Percentiles rank a stretch among this genome's conserved stretches.
Evolutionary conservation across 2,329 filamentous ascomycete species (phyloP).

Genomic region (Colletotrichum sublineola): DNA sequence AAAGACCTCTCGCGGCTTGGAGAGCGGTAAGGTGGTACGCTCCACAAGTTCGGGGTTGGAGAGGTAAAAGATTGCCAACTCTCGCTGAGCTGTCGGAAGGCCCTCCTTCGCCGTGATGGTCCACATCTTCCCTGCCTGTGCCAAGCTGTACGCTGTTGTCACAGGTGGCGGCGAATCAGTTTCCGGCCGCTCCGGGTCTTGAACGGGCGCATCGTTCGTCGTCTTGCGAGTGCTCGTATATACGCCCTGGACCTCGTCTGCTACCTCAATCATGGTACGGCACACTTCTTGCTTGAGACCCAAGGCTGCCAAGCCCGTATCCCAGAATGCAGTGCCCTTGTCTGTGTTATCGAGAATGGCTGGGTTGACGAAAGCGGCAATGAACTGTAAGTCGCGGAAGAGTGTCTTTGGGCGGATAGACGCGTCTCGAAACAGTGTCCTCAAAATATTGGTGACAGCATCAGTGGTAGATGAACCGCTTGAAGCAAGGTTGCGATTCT

Average conservation of each 20-base stretch:
- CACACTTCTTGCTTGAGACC: slow-evolving; percentile 89
- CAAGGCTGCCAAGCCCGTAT: slow-evolving; percentile 89
- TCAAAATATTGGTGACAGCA: slow-evolving; percentile 75
- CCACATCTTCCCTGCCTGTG: slow-evolving; percentile 89
- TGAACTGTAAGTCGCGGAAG: slow-evolving; percentile 85
- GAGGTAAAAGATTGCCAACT: slow-evolving; percentile 93
- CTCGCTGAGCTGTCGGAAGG: slow-evolving; percentile 87
- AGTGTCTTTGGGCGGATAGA: slow-evolving; percentile 82
- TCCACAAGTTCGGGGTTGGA: slow-evolving; percentile 89
- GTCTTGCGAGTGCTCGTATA: slow-evolving; percentile 74
- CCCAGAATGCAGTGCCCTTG: slow-evolving; percentile 86
- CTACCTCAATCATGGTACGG: slow-evolving; percentile 78
- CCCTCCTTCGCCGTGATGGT: slow-evolving; percentile 95
- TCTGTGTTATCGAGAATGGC: slow-evolving; percentile 73
- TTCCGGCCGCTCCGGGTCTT: slow-evolving; percentile 42
- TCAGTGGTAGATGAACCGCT: slow-evolving; percentile 69
- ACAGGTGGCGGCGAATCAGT: slow-evolving; percentile 58
- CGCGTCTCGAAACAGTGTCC: slow-evolving; percentile 75
- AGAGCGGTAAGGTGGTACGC: slow-evolving; percentile 85
- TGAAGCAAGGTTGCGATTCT: slow-evolving; percentile 64
- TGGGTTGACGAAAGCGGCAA: slow-evolving; percentile 74
- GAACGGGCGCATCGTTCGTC: slow-evolving; percentile 50
- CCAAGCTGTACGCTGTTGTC: slow-evolving; percentile 76
- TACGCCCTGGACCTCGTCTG: slow-evolving; percentile 67
- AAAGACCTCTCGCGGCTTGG: slow-evolving; percentile 89